Evolutionary conservation across 1,139 yeast genomes (phyloP), one percentile per base, ranked within the genome.

Genomic region (Magnusiomyces suaveolens): DNA sequence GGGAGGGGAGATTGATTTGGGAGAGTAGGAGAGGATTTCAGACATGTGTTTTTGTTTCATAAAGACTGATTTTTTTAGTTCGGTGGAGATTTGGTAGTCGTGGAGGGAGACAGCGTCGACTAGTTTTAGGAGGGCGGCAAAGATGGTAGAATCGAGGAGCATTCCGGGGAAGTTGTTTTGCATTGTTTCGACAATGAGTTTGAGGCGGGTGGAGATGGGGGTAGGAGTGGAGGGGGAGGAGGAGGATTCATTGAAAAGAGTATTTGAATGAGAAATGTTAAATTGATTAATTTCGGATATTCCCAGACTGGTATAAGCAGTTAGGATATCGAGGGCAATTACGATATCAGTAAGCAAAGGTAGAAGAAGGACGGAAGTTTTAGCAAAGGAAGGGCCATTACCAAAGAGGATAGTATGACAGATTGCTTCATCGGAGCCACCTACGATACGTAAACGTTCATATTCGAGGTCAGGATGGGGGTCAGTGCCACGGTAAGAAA

Each of bases 381-480:
- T 65, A 3, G 78, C 73, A 43, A 74, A 66, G 48, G 65, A 69
- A 38, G 67, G 71, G 56, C 72, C 72, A 24, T 68, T 71, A 32
- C 72, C 75, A 68, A 87, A 87, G 8, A 87, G 68, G 36, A 86
- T 72, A 10, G 86, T 80, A 67, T 88, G 96, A 57, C 89, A 78
- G 47, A 88, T 74, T 46, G 89, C 78, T 65, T 87, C 96, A 20
- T 81, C 66, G 1, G 87, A 66, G 20, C 85, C 85, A 26, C 75
- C 73, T 12, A 74, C 61, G 53, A 78, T 72, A 10, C 43, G 16
- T 56, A 76, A 56, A 54, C 75, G 76, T 41, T 72, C 70, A 58
- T 81, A 70, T 43, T 72, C 74, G 44, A 88, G 70, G 48, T 81
- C 82, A 1, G 96, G 96, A 65, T 88, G 96, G 1, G 84, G 83